Conservation (phyloP, 345 rosid genomes). For the Bruguiera gymnorhiza region DNA sequence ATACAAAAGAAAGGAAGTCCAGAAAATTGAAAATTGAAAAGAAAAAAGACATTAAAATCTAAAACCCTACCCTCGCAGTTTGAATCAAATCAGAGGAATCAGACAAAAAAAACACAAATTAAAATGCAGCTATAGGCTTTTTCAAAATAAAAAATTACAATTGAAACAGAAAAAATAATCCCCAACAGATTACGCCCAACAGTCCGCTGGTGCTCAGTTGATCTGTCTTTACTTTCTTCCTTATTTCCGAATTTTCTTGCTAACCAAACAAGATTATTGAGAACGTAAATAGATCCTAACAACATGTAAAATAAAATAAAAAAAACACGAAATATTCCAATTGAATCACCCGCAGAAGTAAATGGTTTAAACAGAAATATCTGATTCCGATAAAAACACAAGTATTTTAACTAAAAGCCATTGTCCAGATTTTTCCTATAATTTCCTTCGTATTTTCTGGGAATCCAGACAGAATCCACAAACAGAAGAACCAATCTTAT, state of each 20-base stretch:
- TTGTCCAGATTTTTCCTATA: background rate
- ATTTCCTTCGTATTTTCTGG: background rate
- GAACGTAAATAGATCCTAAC: background rate
- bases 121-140: background rate
- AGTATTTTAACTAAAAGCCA: too few species aligned
- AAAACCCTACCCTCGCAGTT: background rate
- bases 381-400: too few species aligned
- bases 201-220: background rate
- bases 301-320: background rate
- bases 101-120: background rate
- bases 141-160: background rate
- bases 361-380: too few species aligned
- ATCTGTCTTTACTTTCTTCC: background rate
- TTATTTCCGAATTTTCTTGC: constrained; percentile 8
- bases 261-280: constrained; percentile 15
- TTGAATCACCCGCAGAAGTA: too few species aligned
- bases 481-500: too few species aligned
- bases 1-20: too few species aligned
- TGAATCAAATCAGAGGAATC: background rate
- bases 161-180: background rate
- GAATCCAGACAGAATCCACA: constrained; percentile 3
- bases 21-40: too few species aligned
- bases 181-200: background rate
- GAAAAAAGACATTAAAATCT: background rate
- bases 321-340: too few species aligned